phyloP scores from a whole-genome alignment of 2,329 filamentous ascomycete genomes.

The Emmonsia crescens region DNA sequence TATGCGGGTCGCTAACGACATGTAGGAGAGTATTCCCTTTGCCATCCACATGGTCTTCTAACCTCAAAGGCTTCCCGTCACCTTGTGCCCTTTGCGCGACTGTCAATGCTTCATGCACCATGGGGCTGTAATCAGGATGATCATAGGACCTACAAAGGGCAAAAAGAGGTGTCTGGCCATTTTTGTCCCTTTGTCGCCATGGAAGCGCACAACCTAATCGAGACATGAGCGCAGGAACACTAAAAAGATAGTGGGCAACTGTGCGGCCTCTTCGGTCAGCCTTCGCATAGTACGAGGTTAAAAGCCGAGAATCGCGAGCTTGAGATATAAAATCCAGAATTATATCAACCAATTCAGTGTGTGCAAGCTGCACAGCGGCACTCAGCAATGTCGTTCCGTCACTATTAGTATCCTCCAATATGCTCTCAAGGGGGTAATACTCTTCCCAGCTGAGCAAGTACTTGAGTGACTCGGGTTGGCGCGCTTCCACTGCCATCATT shows the following conservation, averaged over 20 bases:
- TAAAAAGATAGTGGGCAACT: conserved; percentile 91
- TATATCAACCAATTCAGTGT: conserved; percentile 62
- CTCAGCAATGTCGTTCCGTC: conserved; percentile 83
- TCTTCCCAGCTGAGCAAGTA: conserved; percentile 70
- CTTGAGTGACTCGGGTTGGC: conserved; percentile 58
- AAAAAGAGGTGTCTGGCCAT: conserved; percentile 95
- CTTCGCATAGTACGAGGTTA: conserved; percentile 58
- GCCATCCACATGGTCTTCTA: conserved; percentile 84
- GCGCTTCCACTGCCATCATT: conserved; percentile 74
- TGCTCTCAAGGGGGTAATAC: conserved; percentile 58
- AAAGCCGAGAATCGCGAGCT: conserved; percentile 43
- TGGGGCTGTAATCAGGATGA: conserved; percentile 70
- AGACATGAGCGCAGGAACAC: conserved; percentile 69
- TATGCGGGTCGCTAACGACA: conserved; percentile 74
- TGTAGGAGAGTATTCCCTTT: conserved; percentile 96
- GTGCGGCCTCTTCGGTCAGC: conserved; percentile 82
- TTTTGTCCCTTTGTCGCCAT: conserved; percentile 87
- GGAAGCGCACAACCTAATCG: conserved; percentile 67
- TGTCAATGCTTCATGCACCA: conserved; percentile 74
- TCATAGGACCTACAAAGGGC: conserved; percentile 93
- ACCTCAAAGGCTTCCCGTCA: conserved; percentile 68
- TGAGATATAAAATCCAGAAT: conserved; percentile 61
- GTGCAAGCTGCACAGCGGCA: conserved; percentile 77
- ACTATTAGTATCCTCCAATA: conserved; percentile 77
- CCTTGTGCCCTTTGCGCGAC: conserved; percentile 64